phyloP scores from a whole-genome alignment of 1,139 yeast species.

The Blastobotrys buckinghamii region DNA sequence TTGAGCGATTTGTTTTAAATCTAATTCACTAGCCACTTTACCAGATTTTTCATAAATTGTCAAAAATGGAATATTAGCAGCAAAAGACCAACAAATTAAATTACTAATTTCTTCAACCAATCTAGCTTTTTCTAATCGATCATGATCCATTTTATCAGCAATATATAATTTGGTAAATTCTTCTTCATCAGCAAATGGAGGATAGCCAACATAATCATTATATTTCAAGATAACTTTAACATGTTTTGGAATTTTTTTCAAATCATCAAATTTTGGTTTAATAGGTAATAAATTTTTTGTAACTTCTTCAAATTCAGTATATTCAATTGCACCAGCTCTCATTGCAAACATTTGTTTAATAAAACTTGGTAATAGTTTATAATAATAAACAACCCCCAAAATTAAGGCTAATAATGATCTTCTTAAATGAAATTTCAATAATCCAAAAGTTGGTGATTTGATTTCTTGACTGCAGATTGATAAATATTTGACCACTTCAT shows the following conservation, averaged over 20 bases:
- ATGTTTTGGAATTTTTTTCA: slow-evolving; percentile 15
- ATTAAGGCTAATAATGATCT: slow-evolving; percentile 17
- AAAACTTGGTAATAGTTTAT: slow-evolving; percentile 7
- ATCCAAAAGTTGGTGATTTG: slow-evolving; percentile 18
- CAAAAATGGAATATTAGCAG: slow-evolving; percentile 17
- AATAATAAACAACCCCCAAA: slow-evolving; percentile 13
- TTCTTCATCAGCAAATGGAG: slow-evolving; percentile 12
- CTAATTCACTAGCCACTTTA: background rate
- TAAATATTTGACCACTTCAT: slow-evolving; percentile 10
- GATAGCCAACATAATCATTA: slow-evolving; percentile 14
- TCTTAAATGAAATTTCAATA: slow-evolving; percentile 23
- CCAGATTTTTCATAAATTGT: slow-evolving; percentile 22
- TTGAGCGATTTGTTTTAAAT: background rate
- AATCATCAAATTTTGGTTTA: background rate
- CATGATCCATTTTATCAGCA: slow-evolving; percentile 8
- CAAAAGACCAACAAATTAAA: slow-evolving; percentile 18
- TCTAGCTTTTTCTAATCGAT: slow-evolving; percentile 16
- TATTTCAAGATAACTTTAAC: slow-evolving; percentile 20
- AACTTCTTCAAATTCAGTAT: slow-evolving; percentile 8
- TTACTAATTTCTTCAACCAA: slow-evolving; percentile 21
- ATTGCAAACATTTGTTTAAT: slow-evolving; percentile 7
- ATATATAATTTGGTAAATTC: background rate
- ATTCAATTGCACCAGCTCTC: slow-evolving; percentile 5
- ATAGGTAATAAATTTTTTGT: background rate
- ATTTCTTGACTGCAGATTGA: background rate